A percentile compares a stretch with the other conserved stretches of the same genome.
Evolutionary conservation across 257 asterid species (phyloP).

Genomic region (Salvia rosmarinus): DNA sequence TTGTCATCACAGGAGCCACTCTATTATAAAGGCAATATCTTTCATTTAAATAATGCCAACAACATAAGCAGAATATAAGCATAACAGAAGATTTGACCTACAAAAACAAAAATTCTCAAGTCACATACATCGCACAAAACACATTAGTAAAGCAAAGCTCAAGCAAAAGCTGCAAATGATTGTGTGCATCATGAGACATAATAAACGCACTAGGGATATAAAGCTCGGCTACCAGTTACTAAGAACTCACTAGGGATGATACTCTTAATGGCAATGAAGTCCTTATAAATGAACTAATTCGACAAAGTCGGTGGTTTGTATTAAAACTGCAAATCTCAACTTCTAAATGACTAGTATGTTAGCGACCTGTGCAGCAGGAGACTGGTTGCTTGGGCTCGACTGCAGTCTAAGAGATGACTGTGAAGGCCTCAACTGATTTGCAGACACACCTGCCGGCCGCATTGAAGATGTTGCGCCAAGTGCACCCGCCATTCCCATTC

Average conservation of each 20-base stretch:
- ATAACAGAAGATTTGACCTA: not conserved
- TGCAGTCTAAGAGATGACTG: conserved; percentile 67
- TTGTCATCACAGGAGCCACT: conserved; percentile 14
- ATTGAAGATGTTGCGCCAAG: conserved; percentile 64
- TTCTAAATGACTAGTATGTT: no score
- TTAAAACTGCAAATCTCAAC: no score
- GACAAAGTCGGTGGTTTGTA: no score
- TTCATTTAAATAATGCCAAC: not conserved
- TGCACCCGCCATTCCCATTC: conserved; percentile 70
- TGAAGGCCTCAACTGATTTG: conserved; percentile 66
- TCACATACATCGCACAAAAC: not conserved
- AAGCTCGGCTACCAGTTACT: no score
- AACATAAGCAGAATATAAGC: not conserved
- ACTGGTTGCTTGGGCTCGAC: conserved; percentile 52
- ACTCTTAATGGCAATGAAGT: no score
- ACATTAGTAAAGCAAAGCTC: not conserved
- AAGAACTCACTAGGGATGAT: no score
- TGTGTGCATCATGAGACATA: no score
- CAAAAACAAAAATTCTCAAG: not conserved
- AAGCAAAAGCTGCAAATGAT: conserved; percentile 1
- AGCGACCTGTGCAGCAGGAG: conserved; percentile 69
- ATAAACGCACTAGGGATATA: no score
- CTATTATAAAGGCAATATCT: not conserved
- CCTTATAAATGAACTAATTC: no score
- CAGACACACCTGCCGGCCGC: conserved; percentile 59